phyloP scores from a whole-genome alignment of 169 alveolate species.

The Plasmodium yoelii region DNA sequence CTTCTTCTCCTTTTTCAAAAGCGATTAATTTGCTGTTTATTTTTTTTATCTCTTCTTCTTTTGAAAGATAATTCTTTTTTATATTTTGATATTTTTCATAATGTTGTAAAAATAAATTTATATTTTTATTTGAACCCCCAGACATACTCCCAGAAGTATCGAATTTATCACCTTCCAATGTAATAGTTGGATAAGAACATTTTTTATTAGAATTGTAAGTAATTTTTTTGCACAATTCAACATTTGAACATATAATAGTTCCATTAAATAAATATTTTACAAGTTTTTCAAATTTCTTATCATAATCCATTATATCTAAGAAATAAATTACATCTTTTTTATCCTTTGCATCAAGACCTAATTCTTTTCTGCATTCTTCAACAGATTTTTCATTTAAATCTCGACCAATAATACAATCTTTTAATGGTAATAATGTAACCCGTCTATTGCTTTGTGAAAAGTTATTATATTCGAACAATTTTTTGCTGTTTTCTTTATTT shows the following conservation, averaged over 20 bases:
- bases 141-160: slow-evolving; percentile 93
- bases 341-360: slow-evolving; percentile 73
- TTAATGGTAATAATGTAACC: slow-evolving; percentile 84
- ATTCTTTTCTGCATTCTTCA: slow-evolving; percentile 74
- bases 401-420: slow-evolving; percentile 78
- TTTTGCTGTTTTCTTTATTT: slow-evolving; percentile 79
- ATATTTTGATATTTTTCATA: slow-evolving; percentile 74
- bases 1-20: slow-evolving; percentile 77
- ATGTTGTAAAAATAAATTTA: slow-evolving; percentile 74
- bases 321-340: slow-evolving; percentile 71
- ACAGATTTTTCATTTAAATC: slow-evolving; percentile 75
- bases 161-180: slow-evolving; percentile 93
- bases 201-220: slow-evolving; percentile 87
- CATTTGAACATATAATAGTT: slow-evolving; percentile 87
- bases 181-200: slow-evolving; percentile 88
- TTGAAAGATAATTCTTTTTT: slow-evolving; percentile 33
- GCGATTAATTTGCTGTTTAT: slow-evolving; percentile 41
- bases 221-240: slow-evolving; percentile 88
- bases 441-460: slow-evolving; percentile 70
- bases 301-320: slow-evolving; percentile 82
- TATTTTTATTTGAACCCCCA: slow-evolving; percentile 91
- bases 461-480: slow-evolving; percentile 79
- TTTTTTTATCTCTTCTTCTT: slow-evolving; percentile 70
- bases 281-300: slow-evolving; percentile 81
- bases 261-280: slow-evolving; percentile 90